A percentile compares a stretch with the other conserved stretches of the same genome.
Conservation (phyloP, 2,329 filamentous ascomycete genomes). For the Venturia effusa region DNA sequence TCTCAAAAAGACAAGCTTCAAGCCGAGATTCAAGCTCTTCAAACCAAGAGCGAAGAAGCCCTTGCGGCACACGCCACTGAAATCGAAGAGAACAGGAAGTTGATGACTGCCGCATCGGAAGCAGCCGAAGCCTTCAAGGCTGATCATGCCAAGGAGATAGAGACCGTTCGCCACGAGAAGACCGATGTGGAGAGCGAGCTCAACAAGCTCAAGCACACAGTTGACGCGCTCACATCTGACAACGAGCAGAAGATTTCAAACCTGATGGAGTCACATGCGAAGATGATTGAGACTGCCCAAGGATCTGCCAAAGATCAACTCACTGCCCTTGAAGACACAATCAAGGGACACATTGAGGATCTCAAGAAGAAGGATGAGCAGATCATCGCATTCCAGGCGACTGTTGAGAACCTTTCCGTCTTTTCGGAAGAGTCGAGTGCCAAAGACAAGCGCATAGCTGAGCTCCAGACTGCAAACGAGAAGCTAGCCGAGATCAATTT, state of each 20-base stretch:
- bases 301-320: neutral
- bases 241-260: neutral
- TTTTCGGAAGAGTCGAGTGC: neutral
- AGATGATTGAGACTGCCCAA: slow-evolving; percentile 1
- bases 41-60: neutral
- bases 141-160: neutral
- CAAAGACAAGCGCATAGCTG: neutral
- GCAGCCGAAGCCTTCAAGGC: neutral
- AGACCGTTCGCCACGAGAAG: neutral
- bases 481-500: neutral
- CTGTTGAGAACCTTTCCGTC: neutral
- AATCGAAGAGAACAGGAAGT: neutral
- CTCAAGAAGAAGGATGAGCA: neutral
- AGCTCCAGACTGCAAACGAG: neutral
- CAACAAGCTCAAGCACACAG: neutral
- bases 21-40: neutral
- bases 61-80: neutral
- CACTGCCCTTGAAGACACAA: neutral
- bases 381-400: neutral
- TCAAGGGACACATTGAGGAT: neutral
- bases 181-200: neutral
- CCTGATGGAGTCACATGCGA: neutral
- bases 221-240: neutral
- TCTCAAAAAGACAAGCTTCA: neutral
- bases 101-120: neutral